Evolutionary conservation across 305 asterid genomes (phyloP).

Genomic region (Rubia peregrina): DNA sequence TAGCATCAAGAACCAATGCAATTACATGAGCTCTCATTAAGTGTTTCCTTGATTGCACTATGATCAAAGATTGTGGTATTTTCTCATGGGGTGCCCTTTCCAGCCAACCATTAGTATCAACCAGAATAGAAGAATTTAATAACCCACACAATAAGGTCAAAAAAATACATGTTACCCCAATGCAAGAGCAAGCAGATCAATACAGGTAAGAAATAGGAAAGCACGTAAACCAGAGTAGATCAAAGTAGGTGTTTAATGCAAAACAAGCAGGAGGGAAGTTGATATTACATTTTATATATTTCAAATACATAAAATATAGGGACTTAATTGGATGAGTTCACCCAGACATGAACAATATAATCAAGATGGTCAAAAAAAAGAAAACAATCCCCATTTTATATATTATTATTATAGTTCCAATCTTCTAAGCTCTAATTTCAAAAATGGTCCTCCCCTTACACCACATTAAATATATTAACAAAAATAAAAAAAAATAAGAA

Average conservation of each 20-base stretch:
- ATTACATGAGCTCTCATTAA: slow-evolving; percentile 95
- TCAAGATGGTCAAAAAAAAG: background rate
- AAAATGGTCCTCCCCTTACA: background rate
- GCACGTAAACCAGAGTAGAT: background rate
- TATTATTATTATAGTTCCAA: background rate
- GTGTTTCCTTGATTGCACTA: slow-evolving; percentile 90
- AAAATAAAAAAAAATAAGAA: background rate
- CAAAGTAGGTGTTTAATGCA: too few relatives aligned
- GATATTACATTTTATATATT: background rate
- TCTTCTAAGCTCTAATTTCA: background rate
- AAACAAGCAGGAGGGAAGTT: too few relatives aligned
- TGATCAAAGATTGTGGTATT: slow-evolving; percentile 80
- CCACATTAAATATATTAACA: background rate
- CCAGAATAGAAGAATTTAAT: slow-evolving; percentile 38
- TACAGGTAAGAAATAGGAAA: background rate
- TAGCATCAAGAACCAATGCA: slow-evolving; percentile 90
- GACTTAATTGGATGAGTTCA: background rate
- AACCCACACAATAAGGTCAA: background rate
- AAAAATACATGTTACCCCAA: background rate
- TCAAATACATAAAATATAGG: background rate
- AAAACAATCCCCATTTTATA: background rate
- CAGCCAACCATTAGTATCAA: slow-evolving; percentile 98
- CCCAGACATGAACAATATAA: background rate
- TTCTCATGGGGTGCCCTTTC: slow-evolving; percentile 86
- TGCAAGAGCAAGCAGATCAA: background rate